Evolutionary conservation across 495 filamentous ascomycete genomes (phyloP), one percentile per base, ranked within the genome.

Genomic region (Pyrenopolyporus hunteri): DNA sequence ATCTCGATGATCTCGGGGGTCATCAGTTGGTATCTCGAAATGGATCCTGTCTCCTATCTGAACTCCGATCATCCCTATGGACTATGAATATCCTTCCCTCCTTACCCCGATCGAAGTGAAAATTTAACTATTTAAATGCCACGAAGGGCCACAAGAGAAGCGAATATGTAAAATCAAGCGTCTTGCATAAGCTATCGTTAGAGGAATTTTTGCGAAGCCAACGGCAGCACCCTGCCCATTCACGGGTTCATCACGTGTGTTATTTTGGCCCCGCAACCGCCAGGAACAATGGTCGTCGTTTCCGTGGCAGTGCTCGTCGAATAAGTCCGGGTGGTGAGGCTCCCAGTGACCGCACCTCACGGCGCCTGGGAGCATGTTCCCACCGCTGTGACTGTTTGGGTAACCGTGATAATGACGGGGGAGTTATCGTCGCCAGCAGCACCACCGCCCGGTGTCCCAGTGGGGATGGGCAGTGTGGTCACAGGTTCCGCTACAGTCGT

Each of bases 331-430:
- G 35, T 60, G 23, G 43, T 28, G 35, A 23, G 36, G 32, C 40
- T 58, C 50, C 55, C 42, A 46, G 58, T 23, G 13, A 11, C 46
- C 55, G 49, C 47, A 45, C 60, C 36, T 64, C 63, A 66, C 33
- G 68, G 46, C 39, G 51, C 59, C 43, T 63, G 65, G 36, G 61
- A 59, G 35, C 68, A 71, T 6, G 35, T 36, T 17, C 51, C 68
- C 19, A 32, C 8, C 32, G 55, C 66, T 9, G 62, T 66, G 1
- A 71, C 56, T n/a, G 68, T 71, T 28, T 57, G 25, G 26, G 68
- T 71, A 29, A 71, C 28, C 16, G 59, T 64, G 8, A 71, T 33
- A 11, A 66, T 71, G 6, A 64, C 52, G 25, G 40, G 46, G 10
- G 46, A 48, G 31, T 59, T 17, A 45, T 44, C 51, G 20, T 26